phyloP scores from a whole-genome alignment of 768 basidiomycete species.

The Russula earlei region DNA sequence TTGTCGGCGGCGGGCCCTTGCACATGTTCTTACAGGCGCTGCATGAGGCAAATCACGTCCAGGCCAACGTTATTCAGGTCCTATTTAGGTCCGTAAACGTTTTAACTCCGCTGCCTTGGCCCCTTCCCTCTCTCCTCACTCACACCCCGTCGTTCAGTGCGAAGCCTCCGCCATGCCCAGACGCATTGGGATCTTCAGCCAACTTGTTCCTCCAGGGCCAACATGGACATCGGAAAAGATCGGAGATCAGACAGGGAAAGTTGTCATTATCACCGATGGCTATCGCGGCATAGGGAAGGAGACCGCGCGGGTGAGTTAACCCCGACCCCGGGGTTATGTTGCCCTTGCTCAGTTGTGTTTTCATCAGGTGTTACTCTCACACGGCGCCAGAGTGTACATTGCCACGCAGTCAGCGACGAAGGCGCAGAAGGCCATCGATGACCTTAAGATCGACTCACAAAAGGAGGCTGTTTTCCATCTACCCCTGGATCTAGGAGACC shows the following conservation, averaged over 20 bases:
- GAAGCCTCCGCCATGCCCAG: background rate
- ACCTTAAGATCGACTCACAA: background rate
- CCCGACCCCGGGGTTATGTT: background rate
- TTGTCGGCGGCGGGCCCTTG: background rate
- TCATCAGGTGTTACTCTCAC: background rate
- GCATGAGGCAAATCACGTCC: background rate
- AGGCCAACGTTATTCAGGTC: too few relatives aligned
- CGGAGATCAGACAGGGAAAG: constrained; percentile 3
- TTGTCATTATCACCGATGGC: background rate
- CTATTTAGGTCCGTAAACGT: too few relatives aligned
- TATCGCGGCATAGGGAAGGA: background rate
- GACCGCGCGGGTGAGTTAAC: background rate
- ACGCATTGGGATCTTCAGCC: background rate
- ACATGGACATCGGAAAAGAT: constrained; percentile 5
- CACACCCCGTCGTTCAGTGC: background rate
- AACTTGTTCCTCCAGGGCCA: constrained; percentile 13
- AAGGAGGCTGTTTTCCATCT: background rate
- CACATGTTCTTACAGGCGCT: background rate
- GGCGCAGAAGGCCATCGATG: background rate
- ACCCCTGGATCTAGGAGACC: background rate
- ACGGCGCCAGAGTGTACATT: background rate
- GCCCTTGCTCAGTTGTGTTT: background rate
- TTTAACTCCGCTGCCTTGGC: background rate
- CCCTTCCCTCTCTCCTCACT: background rate
- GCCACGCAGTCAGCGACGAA: background rate